Evolutionary conservation across 2,329 filamentous ascomycete species (phyloP), one percentile per base, ranked within the genome.

Genomic region (Ceratocystiopsis minuta): DNA sequence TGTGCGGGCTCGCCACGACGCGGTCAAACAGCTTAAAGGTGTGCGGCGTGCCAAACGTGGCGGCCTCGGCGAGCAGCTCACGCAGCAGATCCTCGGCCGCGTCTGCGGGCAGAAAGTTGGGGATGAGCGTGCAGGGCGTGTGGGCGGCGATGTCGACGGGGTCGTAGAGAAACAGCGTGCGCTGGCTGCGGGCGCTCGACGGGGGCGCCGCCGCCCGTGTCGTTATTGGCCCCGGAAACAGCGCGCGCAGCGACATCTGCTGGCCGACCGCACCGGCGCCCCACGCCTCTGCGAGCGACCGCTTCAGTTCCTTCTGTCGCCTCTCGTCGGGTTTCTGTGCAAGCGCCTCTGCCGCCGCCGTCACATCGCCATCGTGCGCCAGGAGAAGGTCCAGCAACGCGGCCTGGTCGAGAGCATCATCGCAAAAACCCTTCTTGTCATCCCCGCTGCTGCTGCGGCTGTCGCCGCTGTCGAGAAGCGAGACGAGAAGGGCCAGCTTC

Each of bases 111-210:
- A 98, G 65, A 51, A 96, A 95, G 53, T 94, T 90, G 59, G 93
- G 86, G 43, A 95, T 76, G 49, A 96, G 81, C 12, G 83, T 87
- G 60, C 87, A 95, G 1, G 90, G 86, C 0, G 88, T 94, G 54
- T 93, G 72, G 18, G 72, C 68, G 39, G 83, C 80, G 37, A 96
- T 74, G 51, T 94, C 86, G 34, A 75, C 66, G 0, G 87, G 82
- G 36, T 82, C 75, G 57, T 81, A 96, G 0, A 96, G 65, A 54
- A 88, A 81, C 2, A 96, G 60, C 0, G 88, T 95, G 50, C 75
- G 74, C 13, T 87, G 88, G 54, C 80, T 92, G 52, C 73, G 80
- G 0, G 80, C 77, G n/a, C 11, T 28, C 11, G 24, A 16, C 46
- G 37, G 33, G 3, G 17, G 2, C 11, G 24, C 24, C 2, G 16